These are phyloP conservation scores for Thuidium tamariscinum DNA, from an alignment of 225 moss, liverwort and hornwort species.

Conservation along the genomic window DNA sequence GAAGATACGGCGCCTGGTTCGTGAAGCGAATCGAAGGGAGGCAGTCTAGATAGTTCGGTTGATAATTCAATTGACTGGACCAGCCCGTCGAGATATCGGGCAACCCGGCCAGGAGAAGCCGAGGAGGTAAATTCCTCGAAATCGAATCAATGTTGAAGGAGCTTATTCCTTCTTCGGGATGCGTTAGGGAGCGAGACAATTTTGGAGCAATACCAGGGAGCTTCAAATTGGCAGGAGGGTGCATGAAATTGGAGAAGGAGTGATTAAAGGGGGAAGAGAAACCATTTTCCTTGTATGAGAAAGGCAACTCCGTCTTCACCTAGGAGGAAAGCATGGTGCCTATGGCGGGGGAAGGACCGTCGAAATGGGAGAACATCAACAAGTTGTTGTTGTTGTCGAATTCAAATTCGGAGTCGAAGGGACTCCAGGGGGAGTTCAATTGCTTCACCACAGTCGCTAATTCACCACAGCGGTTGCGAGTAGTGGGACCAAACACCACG, in stretches of 20 bases:
- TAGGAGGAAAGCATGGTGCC: neutral
- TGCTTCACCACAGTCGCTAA: conserved; percentile 8
- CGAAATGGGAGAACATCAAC: neutral
- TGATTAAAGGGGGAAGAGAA: neutral
- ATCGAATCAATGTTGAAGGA: neutral
- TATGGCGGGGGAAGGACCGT: neutral
- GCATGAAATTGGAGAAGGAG: conserved; percentile 10
- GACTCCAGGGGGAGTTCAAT: conserved; percentile 31
- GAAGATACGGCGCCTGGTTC: conserved; percentile 1
- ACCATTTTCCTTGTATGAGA: neutral
- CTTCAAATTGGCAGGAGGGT: neutral
- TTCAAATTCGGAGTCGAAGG: conserved; percentile 16
- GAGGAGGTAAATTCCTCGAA: neutral
- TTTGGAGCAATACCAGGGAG: neutral
- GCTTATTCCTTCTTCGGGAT: neutral
- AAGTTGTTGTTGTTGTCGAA: conserved; percentile 9
- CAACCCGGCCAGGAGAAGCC: neutral
- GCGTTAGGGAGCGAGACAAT: neutral
- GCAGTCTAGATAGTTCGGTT: conserved; percentile 3
- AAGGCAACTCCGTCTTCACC: conserved; percentile 15
- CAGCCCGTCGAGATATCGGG: conserved; percentile 14
- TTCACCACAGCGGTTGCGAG: neutral
- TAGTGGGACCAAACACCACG: neutral
- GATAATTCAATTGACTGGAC: conserved; percentile 13
- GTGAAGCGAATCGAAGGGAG: neutral